Conservation (phyloP, 305 asterid species). For the Fraxinus angustifolia region DNA sequence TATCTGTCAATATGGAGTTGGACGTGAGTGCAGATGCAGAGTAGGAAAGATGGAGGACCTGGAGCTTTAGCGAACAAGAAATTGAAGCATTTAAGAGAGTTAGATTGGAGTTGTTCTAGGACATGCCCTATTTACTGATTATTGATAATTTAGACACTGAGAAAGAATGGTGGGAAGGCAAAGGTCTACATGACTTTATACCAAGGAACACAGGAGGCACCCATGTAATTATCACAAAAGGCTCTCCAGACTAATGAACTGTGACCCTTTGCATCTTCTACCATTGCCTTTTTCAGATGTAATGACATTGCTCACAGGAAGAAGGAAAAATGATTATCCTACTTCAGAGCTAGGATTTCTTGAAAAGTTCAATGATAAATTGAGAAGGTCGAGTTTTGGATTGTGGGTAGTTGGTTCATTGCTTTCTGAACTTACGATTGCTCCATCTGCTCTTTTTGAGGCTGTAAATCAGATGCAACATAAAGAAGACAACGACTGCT, state of each 20-base stretch:
- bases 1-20: slow-evolving; percentile 57
- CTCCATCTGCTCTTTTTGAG: slow-evolving; percentile 63
- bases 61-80: slow-evolving; percentile 82
- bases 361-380: slow-evolving; percentile 50
- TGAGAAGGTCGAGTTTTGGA: slow-evolving; percentile 66
- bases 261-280: slow-evolving; percentile 65
- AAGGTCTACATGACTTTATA: slow-evolving; percentile 71
- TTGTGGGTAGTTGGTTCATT: slow-evolving; percentile 64
- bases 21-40: slow-evolving; percentile 89
- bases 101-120: slow-evolving; percentile 70
- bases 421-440: slow-evolving; percentile 58
- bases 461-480: slow-evolving; percentile 46
- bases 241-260: slow-evolving; percentile 56
- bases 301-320: slow-evolving; percentile 49
- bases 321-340: slow-evolving; percentile 52
- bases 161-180: slow-evolving; percentile 94
- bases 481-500: slow-evolving; percentile 36
- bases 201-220: slow-evolving; percentile 82
- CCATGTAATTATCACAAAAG: slow-evolving; percentile 72
- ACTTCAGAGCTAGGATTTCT: slow-evolving; percentile 52
- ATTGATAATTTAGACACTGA: slow-evolving; percentile 75
- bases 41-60: slow-evolving; percentile 68
- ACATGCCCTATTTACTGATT: slow-evolving; percentile 74
- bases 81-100: slow-evolving; percentile 76
- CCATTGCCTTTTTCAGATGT: slow-evolving; percentile 58